phyloP scores from a whole-genome alignment of 2,329 filamentous ascomycete species.

The Xylaria sp. region DNA sequence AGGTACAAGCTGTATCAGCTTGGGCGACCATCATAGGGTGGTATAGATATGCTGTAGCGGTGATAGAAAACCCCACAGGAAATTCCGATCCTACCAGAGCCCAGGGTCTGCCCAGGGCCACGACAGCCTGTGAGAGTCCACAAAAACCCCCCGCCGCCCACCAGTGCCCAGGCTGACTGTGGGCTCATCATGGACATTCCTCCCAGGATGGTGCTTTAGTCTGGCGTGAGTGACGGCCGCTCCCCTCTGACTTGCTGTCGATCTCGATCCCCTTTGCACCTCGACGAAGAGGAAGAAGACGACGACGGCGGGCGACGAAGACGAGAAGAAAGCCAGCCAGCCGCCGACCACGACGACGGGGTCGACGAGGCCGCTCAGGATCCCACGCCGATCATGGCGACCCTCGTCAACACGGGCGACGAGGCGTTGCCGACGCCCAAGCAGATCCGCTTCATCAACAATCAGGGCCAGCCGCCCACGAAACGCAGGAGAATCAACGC shows the following conservation, averaged over 20 bases:
- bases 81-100: slow-evolving; percentile 25
- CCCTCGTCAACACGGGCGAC: slow-evolving; percentile 54
- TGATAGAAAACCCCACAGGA: slow-evolving; percentile 21
- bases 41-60: slow-evolving; percentile 4
- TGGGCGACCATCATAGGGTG: slow-evolving; percentile 15
- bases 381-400: slow-evolving; percentile 55
- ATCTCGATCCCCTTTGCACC: not conserved
- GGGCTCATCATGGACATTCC: slow-evolving; percentile 34
- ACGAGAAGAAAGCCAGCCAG: not conserved
- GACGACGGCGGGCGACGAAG: not conserved
- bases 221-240: slow-evolving; percentile 27
- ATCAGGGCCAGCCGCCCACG: slow-evolving; percentile 81
- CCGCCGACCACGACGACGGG: not conserved
- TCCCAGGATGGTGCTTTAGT: slow-evolving; percentile 38
- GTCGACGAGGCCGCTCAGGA: slow-evolving; percentile 27
- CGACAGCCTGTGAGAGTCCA: slow-evolving; percentile 34
- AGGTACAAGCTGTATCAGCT: slow-evolving; percentile 16
- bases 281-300: not conserved
- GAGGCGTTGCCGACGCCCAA: slow-evolving; percentile 60
- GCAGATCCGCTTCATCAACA: slow-evolving; percentile 83
- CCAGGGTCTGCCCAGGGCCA: slow-evolving; percentile 26
- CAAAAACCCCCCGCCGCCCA: slow-evolving; percentile 37
- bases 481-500: slow-evolving; percentile 83
- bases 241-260: slow-evolving; percentile 23
- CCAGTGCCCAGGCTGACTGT: slow-evolving; percentile 34